Base-by-base conservation (phyloP, 164 flowering plant genomes). In the Tinospora cordifolia region DNA sequence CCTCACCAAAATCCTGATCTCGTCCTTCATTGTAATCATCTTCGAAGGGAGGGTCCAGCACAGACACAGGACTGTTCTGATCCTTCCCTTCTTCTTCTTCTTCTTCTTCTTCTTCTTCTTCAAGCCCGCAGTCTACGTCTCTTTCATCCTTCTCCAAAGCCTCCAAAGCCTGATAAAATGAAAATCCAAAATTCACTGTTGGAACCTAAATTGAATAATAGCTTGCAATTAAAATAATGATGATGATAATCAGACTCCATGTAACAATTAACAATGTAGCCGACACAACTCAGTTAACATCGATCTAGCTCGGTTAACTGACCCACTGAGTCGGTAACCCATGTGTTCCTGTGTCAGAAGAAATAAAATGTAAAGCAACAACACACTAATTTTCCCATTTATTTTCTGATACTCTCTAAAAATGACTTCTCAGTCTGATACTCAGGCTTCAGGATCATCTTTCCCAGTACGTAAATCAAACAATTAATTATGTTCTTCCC, bases 61-160 rank as follows among this genome's bases (percentile, higher is more conserved):
- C 90, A 0, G 97, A 93, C 2, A 93, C 94, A 13, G 98, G 98
- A 67, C 97, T 93, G 76, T 82, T 84, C 68, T 91, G 97, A 49
- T 92, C 96, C 46, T 90, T 87, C 44, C 87, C 93, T 68, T 85
- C 91, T 26, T 87, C 89, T 39, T 83, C 89, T n/a, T n/a, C 93
- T 68, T 85, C 91, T 26, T 87, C 89, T 39, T 83, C 89, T n/a
- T n/a, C 93, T 68, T 85, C 91, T 26, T 87, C 89, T 39, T 83
- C 89, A 21, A 34, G 15, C 70, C 72, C 8, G 66, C 62, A 21
- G 30, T 73, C 72, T 69, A 74, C 1, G 54, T 75, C 19, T 63
- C 77, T 66, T 75, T 65, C 67, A 4, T 69, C 68, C 22, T 72
- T 67, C 26, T 74, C 78, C 65, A 71, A 26, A 19, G 36, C 78